Evolutionary conservation across 2,329 filamentous ascomycete genomes (phyloP).

Genomic region (Monilinia polystroma): DNA sequence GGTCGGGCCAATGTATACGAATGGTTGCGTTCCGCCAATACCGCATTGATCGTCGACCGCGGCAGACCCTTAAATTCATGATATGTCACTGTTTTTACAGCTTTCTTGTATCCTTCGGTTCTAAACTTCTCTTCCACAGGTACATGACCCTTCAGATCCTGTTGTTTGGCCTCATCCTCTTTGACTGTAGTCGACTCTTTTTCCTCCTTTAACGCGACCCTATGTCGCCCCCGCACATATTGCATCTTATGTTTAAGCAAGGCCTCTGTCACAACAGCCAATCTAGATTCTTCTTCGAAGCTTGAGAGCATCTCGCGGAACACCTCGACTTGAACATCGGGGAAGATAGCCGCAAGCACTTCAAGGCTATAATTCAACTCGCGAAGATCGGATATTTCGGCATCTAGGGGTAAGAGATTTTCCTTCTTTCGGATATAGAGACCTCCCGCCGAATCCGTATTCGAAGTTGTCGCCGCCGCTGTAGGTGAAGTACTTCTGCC

Average conservation of each 20-base stretch:
- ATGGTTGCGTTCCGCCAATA: conserved; percentile 78
- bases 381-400: conserved; percentile 61
- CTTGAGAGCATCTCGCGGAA: conserved; percentile 77
- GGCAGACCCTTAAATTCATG: conserved; percentile 75
- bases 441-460: conserved; percentile 22
- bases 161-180: conserved; percentile 27
- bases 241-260: conserved; percentile 69
- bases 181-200: conserved; percentile 35
- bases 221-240: conserved; percentile 70
- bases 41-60: conserved; percentile 71
- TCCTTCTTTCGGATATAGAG: conserved; percentile 56
- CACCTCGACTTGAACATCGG: conserved; percentile 77
- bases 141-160: conserved; percentile 41
- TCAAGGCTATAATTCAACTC: conserved; percentile 70
- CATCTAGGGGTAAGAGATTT: conserved; percentile 49
- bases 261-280: conserved; percentile 75
- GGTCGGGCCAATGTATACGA: conserved; percentile 71
- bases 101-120: conserved; percentile 63
- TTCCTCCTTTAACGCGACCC: conserved; percentile 42
- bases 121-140: conserved; percentile 66
- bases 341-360: conserved; percentile 70
- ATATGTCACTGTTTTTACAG: conserved; percentile 65
- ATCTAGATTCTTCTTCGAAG: conserved; percentile 72
- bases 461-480: conserved; percentile 27
- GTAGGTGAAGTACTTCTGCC: conserved; percentile 38